A percentile compares a stretch with the other conserved stretches of the same genome.
These are phyloP conservation scores for Serendipita sp. DNA, from an alignment of 768 basidiomycete species.

Conservation along the genomic window DNA sequence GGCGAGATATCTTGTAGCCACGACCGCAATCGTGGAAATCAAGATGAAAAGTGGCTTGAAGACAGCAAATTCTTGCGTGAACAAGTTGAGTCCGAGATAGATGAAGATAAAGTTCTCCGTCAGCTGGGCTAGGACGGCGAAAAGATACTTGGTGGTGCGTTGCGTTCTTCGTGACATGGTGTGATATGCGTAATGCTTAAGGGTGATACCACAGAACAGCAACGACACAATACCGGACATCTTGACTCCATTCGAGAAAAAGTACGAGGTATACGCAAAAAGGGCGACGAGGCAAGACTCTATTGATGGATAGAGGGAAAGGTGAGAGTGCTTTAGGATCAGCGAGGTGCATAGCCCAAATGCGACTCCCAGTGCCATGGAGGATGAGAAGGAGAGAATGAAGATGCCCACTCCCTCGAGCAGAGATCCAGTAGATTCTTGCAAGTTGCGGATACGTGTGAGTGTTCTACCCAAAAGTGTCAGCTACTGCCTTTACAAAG, in stretches of 20 bases:
- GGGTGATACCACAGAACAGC: slow-evolving; percentile 95
- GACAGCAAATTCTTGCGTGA: slow-evolving; percentile 71
- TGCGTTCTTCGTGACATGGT: slow-evolving; percentile 96
- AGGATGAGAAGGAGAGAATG: slow-evolving; percentile 84
- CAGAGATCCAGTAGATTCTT: slow-evolving; percentile 62
- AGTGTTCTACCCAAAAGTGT: slow-evolving; percentile 45
- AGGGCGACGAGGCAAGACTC: slow-evolving; percentile 94
- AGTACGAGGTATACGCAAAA: slow-evolving; percentile 92
- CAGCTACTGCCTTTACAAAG: background rate
- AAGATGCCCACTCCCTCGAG: slow-evolving; percentile 98
- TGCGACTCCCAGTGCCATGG: slow-evolving; percentile 82
- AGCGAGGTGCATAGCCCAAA: slow-evolving; percentile 88
- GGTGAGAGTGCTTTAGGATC: slow-evolving; percentile 84
- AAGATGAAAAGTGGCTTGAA: slow-evolving; percentile 92
- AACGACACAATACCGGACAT: slow-evolving; percentile 97
- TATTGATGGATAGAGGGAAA: slow-evolving; percentile 77
- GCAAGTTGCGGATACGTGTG: slow-evolving; percentile 77
- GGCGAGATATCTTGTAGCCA: slow-evolving; percentile 88
- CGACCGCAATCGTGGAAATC: slow-evolving; percentile 79
- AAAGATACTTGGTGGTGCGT: slow-evolving; percentile 87
- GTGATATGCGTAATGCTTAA: slow-evolving; percentile 99
- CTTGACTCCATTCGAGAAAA: slow-evolving; percentile 90
- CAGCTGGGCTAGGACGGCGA: slow-evolving; percentile 82
- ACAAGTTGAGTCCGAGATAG: slow-evolving; percentile 93
- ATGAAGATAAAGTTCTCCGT: slow-evolving; percentile 99